phyloP scores from a whole-genome alignment of 208 protist species.

The Lotmaria passim region DNA sequence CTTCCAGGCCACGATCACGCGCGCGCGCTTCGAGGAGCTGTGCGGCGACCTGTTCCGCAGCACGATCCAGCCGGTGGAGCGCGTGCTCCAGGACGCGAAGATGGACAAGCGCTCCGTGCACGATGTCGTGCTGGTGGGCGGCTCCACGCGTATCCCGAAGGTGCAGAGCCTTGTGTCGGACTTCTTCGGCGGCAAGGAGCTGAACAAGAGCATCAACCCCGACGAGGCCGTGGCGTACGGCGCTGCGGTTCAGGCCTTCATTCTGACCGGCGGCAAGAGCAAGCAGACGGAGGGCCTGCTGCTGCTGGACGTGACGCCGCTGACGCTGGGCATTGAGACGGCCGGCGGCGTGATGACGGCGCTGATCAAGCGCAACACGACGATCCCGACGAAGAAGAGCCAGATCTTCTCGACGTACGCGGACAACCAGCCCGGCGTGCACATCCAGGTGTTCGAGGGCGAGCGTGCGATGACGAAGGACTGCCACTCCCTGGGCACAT shows the following conservation, averaged over 20 bases:
- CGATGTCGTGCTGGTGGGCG: constrained; percentile 96
- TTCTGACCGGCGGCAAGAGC: constrained; percentile 86
- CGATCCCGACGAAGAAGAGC: constrained; percentile 83
- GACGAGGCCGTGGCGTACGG: constrained; percentile 95
- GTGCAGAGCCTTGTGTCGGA: constrained; percentile 96
- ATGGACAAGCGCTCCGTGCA: constrained; percentile 89
- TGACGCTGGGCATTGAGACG: constrained; percentile 95
- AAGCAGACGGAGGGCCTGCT: constrained; percentile 72
- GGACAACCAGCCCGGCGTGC: constrained; percentile 92
- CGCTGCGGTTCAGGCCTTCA: constrained; percentile 96
- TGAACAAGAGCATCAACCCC: constrained; percentile 92
- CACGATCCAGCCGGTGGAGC: constrained; percentile 80
- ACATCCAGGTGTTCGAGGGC: constrained; percentile 95
- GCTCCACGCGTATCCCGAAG: constrained; percentile 99
- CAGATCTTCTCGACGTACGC: constrained; percentile 88
- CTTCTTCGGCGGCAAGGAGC: constrained; percentile 96
- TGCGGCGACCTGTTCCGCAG: constrained; percentile 86
- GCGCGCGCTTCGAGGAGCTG: constrained; percentile 98
- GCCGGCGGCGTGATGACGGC: constrained; percentile 95
- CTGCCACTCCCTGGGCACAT: constrained; percentile 94
- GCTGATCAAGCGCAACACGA: constrained; percentile 88
- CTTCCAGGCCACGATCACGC: constrained; percentile 97
- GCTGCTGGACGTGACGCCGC: constrained; percentile 90
- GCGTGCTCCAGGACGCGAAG: constrained; percentile 89
- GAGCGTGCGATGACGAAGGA: constrained; percentile 92